Conservation (phyloP, 306 rosid genomes). For the Clitoria ternatea region DNA sequence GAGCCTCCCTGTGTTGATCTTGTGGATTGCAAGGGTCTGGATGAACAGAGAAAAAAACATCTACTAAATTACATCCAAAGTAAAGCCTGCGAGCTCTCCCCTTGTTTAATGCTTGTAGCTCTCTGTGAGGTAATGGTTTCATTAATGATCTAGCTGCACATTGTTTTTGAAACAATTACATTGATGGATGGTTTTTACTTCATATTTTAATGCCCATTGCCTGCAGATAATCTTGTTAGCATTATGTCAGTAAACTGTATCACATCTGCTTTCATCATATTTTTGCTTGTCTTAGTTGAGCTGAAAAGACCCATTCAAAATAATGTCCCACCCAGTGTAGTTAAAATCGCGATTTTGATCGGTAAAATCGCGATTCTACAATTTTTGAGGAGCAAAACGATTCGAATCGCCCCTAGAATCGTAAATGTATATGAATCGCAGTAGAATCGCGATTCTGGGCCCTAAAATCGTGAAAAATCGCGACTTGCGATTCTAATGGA, state of each 20-base stretch:
- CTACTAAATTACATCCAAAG: constrained; percentile 36
- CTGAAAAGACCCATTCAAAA: neutral
- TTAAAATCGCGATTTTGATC: too few species aligned
- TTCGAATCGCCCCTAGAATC: too few species aligned
- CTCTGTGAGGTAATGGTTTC: constrained; percentile 65
- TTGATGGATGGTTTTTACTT: constrained; percentile 9
- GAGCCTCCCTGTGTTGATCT: constrained; percentile 56
- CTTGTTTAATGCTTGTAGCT: constrained; percentile 69
- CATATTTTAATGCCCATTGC: constrained; percentile 2
- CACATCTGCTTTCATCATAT: neutral
- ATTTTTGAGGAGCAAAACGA: too few species aligned
- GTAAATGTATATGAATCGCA: too few species aligned
- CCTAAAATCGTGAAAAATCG: too few species aligned
- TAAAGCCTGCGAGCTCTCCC: constrained; percentile 54
- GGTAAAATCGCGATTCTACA: too few species aligned
- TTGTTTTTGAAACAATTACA: neutral
- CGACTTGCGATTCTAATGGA: too few species aligned
- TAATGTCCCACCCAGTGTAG: too few species aligned
- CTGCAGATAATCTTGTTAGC: constrained; percentile 5
- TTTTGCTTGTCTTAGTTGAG: neutral
- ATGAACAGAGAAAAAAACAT: constrained; percentile 51
- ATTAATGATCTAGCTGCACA: constrained; percentile 1
- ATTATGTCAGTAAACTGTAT: neutral
- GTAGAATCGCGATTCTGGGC: too few species aligned
- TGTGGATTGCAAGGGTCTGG: constrained; percentile 68